These are phyloP conservation scores for Salix dunnii DNA, from an alignment of 345 rosid species.

Conservation along the genomic window DNA sequence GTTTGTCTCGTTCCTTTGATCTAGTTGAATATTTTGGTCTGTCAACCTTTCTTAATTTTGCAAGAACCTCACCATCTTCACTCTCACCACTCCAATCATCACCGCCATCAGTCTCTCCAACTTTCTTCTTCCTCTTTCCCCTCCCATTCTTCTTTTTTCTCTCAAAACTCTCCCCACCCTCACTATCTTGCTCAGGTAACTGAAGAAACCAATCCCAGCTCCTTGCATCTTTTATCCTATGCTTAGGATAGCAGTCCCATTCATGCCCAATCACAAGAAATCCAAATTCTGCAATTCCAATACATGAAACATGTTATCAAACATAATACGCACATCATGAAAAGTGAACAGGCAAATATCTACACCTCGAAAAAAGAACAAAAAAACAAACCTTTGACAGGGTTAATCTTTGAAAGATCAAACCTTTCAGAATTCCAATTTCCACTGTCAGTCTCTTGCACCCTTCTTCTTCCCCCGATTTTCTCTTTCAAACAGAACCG, in stretches of 20 bases:
- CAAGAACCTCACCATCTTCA: conserved; percentile 45
- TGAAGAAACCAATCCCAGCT: conserved; percentile 85
- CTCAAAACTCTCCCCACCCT: conserved; percentile 28
- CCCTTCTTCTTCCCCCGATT: conserved; percentile 27
- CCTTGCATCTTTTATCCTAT: conserved; percentile 31
- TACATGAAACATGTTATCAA: background rate
- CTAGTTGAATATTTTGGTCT: conserved; percentile 48
- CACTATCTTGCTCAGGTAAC: conserved; percentile 35
- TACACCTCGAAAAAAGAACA: background rate
- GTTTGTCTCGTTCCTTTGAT: conserved; percentile 36
- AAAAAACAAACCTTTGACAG: conserved; percentile 51
- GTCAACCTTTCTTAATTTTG: conserved; percentile 27
- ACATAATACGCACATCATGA: background rate
- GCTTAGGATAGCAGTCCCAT: conserved; percentile 60
- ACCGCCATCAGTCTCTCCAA: conserved; percentile 33
- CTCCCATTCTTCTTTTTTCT: conserved; percentile 16
- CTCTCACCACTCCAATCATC: conserved; percentile 65
- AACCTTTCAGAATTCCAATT: conserved; percentile 10
- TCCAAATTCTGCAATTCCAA: conserved; percentile 65
- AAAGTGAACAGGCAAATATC: too few relatives aligned
- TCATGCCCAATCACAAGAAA: conserved; percentile 73
- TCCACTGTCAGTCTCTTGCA: conserved; percentile 27
- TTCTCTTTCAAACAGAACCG: conserved; percentile 50
- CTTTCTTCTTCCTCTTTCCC: conserved; percentile 37
- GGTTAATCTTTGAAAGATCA: conserved; percentile 45